Percentiles rank a stretch among this genome's conserved stretches.
phyloP scores from a whole-genome alignment of 805 yeast genomes.

The Metschnikowia bowlesiae region DNA sequence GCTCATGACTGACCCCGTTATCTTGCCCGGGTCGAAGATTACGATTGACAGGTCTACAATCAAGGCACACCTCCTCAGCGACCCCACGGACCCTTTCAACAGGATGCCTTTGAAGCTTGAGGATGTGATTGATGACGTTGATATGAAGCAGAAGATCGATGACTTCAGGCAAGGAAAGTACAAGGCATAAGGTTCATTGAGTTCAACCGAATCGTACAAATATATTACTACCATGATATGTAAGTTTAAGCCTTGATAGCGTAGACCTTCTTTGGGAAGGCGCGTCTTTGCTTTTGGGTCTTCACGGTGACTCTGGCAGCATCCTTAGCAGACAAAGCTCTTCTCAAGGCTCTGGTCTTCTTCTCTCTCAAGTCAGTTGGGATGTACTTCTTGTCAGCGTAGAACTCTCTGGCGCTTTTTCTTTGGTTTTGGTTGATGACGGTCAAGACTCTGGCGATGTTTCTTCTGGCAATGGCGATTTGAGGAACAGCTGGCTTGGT shows the following conservation, averaged over 20 bases:
- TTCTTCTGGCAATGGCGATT: constrained; percentile 95
- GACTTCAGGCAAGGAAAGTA: constrained; percentile 48
- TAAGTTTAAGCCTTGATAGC: constrained; percentile 91
- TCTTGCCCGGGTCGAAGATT: constrained; percentile 80
- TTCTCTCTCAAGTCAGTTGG: constrained; percentile 99
- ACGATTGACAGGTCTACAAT: constrained; percentile 87
- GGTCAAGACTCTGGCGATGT: constrained; percentile 97
- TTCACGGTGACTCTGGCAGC: constrained; percentile 76
- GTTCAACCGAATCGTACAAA: constrained; percentile 16
- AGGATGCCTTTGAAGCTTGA: constrained; percentile 86
- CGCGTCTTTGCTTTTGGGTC: constrained; percentile 86
- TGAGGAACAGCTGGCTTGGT: constrained; percentile 91
- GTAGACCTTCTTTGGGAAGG: constrained; percentile 98
- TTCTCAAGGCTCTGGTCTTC: constrained; percentile 99
- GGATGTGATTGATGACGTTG: constrained; percentile 77
- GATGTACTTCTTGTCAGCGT: constrained; percentile 90
- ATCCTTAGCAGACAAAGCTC: constrained; percentile 88
- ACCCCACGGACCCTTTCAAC: constrained; percentile 96
- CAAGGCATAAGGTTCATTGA: neutral
- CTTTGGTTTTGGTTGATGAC: constrained; percentile 96
- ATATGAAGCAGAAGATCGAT: constrained; percentile 55
- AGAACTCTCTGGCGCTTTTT: constrained; percentile 89
- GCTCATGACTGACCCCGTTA: constrained; percentile 93
- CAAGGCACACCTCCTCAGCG: constrained; percentile 88
- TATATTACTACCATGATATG: constrained; percentile 20